Percentiles rank a stretch among this genome's conserved stretches.
These are phyloP conservation scores for Neoscytalidium dimidiatum DNA, from an alignment of 2,329 filamentous ascomycete species.

Conservation along the genomic window DNA sequence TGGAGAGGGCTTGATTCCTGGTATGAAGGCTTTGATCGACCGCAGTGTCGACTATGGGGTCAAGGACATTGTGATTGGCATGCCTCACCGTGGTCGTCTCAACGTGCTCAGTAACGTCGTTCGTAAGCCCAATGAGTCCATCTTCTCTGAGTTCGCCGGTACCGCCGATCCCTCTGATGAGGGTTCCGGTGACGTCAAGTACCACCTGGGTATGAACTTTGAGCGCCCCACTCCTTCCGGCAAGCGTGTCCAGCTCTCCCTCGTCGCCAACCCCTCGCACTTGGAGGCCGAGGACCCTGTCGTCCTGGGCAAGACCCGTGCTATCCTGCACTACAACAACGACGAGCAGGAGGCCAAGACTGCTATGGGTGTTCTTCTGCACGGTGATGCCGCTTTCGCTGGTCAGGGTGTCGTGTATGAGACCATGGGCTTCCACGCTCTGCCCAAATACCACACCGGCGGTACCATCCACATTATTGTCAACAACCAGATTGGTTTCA, in stretches of 20 bases:
- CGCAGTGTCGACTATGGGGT: constrained; percentile 97
- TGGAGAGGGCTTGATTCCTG: constrained; percentile 93
- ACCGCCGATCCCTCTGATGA: constrained; percentile 86
- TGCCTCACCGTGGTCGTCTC: constrained; percentile 97
- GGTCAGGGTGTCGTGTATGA: constrained; percentile 98
- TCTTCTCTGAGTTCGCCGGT: constrained; percentile 97
- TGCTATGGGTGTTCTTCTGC: constrained; percentile 93
- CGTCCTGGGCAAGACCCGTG: constrained; percentile 93
- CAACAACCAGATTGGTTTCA: constrained; percentile 99
- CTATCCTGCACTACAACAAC: constrained; percentile 98
- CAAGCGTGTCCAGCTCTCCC: constrained; percentile 97
- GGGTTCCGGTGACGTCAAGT: constrained; percentile 98
- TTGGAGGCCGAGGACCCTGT: constrained; percentile 97
- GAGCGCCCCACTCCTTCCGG: constrained; percentile 97
- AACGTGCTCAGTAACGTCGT: constrained; percentile 99
- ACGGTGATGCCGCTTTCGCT: constrained; percentile 96
- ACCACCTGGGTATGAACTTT: constrained; percentile 99
- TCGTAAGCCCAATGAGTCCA: constrained; percentile 98
- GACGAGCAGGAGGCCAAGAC: constrained; percentile 86
- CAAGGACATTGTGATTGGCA: constrained; percentile 98
- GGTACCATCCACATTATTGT: constrained; percentile 96
- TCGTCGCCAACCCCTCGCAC: constrained; percentile 98
- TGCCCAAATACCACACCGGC: constrained; percentile 94
- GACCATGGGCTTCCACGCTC: constrained; percentile 94
- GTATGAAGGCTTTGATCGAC: constrained; percentile 99